phyloP scores from a whole-genome alignment of 306 rosid species.

The Glycyrrhiza uralensis region DNA sequence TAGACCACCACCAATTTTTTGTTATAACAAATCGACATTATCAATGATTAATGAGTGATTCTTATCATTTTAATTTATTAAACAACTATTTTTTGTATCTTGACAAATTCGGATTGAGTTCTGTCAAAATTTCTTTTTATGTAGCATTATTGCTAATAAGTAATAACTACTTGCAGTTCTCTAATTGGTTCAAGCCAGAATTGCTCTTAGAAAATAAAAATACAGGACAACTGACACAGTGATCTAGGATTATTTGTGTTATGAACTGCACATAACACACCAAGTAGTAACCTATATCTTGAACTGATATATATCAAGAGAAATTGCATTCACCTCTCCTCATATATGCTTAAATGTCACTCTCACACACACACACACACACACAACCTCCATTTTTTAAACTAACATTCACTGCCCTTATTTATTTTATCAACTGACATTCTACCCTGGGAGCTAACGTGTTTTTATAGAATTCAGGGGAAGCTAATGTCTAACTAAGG shows the following conservation, averaged over 20 bases:
- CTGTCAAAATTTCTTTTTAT: neutral
- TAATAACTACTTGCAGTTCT: neutral
- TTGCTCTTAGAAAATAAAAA: neutral
- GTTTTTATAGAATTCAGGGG: too few relatives aligned
- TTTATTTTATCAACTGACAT: too few relatives aligned
- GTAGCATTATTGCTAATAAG: neutral
- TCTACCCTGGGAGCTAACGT: too few relatives aligned
- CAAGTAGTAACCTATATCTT: neutral
- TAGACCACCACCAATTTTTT: neutral
- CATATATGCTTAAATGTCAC: too few relatives aligned
- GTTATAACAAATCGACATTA: neutral
- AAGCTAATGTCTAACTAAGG: too few relatives aligned
- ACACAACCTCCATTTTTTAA: too few relatives aligned
- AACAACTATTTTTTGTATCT: neutral
- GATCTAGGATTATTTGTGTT: neutral
- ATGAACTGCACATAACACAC: neutral
- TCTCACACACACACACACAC: too few relatives aligned
- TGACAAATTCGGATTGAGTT: neutral
- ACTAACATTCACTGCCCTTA: too few relatives aligned
- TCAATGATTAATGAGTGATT: neutral
- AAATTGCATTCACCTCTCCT: too few relatives aligned
- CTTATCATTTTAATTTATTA: neutral
- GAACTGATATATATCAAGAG: slow-evolving; percentile 7
- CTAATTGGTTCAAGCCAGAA: neutral
- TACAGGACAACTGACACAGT: neutral